Evolutionary conservation across 139 green algal species (phyloP).

Genomic region (Zygnema circumcarinatum): DNA sequence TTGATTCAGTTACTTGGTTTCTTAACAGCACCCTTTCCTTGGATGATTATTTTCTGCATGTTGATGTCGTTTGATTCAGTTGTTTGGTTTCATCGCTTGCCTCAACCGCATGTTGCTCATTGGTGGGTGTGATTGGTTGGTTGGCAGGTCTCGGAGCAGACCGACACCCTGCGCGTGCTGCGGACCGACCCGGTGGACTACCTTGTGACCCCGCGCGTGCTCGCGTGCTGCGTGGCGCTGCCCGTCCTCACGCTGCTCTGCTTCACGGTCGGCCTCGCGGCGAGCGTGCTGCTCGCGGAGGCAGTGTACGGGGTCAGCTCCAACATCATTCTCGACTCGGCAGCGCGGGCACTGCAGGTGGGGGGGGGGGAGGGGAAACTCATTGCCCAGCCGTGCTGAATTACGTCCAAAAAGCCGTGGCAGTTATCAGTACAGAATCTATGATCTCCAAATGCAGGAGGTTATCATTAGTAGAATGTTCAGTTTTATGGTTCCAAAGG

Average conservation of each 20-base stretch:
- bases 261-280: constrained; percentile 94
- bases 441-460: too few species aligned
- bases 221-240: constrained; percentile 90
- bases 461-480: too few species aligned
- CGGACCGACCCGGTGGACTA: constrained; percentile 97
- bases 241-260: constrained; percentile 94
- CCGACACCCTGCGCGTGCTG: constrained; percentile 93
- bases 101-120: not conserved
- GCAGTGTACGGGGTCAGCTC: constrained; percentile 89
- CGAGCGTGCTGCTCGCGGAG: constrained; percentile 88
- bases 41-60: too few species aligned
- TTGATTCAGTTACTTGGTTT: too few species aligned
- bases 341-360: constrained; percentile 72
- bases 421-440: too few species aligned
- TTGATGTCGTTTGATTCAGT: too few species aligned
- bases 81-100: not conserved
- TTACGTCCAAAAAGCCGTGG: too few species aligned
- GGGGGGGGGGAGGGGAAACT: not conserved
- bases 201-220: constrained; percentile 90
- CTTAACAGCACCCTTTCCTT: too few species aligned
- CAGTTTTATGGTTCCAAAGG: too few species aligned
- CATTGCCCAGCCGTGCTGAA: too few species aligned
- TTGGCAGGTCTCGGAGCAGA: constrained; percentile 95
- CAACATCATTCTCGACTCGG: constrained; percentile 96
- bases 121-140: not conserved